Percentiles rank a stretch among this genome's conserved stretches.
Conservation (phyloP, 495 filamentous ascomycete species). For the Jackrogersella minutella region DNA sequence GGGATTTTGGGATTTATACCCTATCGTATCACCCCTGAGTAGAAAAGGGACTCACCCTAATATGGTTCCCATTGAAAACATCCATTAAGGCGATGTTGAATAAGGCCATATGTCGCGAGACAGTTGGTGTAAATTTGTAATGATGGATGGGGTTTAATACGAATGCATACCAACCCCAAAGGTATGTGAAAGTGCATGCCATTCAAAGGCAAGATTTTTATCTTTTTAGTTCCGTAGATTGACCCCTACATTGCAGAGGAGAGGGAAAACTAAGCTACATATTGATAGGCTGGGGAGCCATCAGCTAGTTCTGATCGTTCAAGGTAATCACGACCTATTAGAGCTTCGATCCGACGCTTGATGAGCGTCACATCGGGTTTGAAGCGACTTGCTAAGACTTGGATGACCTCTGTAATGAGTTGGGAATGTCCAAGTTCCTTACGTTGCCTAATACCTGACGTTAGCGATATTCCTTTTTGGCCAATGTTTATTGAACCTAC, state of each 20-base stretch:
- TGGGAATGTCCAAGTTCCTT: conserved; percentile 82
- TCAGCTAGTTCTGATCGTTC: conserved; percentile 71
- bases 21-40: background rate
- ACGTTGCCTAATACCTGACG: conserved; percentile 71
- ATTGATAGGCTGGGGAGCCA: conserved; percentile 43
- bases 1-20: background rate
- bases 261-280: conserved; percentile 31
- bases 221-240: too few relatives aligned
- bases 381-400: conserved; percentile 80
- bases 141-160: background rate
- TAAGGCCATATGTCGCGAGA: background rate
- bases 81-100: background rate
- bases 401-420: conserved; percentile 84
- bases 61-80: background rate
- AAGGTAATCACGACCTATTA: conserved; percentile 94
- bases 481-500: conserved; percentile 59
- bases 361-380: conserved; percentile 89
- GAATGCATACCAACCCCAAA: background rate
- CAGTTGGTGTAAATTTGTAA: background rate
- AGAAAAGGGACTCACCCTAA: conserved; percentile 2
- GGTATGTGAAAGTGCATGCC: background rate
- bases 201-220: background rate
- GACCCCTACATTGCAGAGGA: background rate
- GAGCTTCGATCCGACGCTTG: conserved; percentile 91
- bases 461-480: conserved; percentile 14